A percentile compares a stretch with the other conserved stretches of the same genome.
phyloP scores from a whole-genome alignment of 2,329 filamentous ascomycete species.

The Clarireedia sp. region DNA sequence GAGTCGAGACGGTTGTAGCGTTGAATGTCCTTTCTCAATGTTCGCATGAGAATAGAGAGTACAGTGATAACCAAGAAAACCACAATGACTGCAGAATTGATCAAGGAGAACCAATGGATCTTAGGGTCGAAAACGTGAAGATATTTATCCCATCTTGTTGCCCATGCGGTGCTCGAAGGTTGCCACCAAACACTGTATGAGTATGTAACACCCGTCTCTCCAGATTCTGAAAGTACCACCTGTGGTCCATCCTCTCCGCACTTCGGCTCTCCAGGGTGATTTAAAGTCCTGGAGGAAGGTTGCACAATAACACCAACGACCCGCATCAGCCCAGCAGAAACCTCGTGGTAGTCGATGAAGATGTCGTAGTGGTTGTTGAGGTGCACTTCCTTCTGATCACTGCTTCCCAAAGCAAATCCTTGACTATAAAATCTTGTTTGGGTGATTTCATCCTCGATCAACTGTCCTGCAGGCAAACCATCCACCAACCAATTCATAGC shows the following conservation, averaged over 20 bases:
- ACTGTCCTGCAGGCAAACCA: constrained; percentile 82
- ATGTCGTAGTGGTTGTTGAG: constrained; percentile 98
- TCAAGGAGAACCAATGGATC: constrained; percentile 98
- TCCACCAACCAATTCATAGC: constrained; percentile 95
- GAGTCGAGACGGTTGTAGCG: constrained; percentile 92
- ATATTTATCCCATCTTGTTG: constrained; percentile 98
- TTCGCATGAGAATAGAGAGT: constrained; percentile 80
- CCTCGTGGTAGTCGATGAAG: constrained; percentile 81
- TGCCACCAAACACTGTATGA: constrained; percentile 92
- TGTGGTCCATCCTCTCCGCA: constrained; percentile 52
- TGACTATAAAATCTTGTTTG: constrained; percentile 80
- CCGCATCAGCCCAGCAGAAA: constrained; percentile 62
- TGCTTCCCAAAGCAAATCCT: constrained; percentile 73
- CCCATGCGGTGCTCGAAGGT: constrained; percentile 79
- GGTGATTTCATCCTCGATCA: constrained; percentile 68
- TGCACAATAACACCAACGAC: constrained; percentile 90
- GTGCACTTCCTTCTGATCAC: constrained; percentile 46
- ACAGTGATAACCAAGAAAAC: constrained; percentile 87
- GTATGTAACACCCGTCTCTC: constrained; percentile 64
- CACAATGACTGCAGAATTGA: constrained; percentile 93
- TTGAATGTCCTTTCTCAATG: constrained; percentile 89
- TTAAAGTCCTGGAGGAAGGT: constrained; percentile 59
- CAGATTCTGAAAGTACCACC: constrained; percentile 54
- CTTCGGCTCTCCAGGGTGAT: constrained; percentile 42
- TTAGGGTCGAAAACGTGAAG: constrained; percentile 94